Conservation (phyloP, 1,139 yeast genomes). For the Nakaseomyces kungkrabaensis region DNA sequence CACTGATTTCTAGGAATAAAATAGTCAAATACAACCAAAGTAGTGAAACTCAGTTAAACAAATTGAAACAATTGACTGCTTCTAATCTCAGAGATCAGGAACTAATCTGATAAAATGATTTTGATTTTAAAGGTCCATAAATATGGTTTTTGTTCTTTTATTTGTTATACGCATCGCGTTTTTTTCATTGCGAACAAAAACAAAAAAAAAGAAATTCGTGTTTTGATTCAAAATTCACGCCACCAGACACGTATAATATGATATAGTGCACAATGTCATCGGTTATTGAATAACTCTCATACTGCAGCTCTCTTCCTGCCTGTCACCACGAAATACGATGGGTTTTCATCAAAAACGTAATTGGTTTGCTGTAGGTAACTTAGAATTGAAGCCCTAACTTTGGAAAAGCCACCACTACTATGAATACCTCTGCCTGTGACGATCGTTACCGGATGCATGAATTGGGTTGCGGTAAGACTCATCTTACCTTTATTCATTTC, state of each 20-base stretch:
- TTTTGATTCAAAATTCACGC: neutral
- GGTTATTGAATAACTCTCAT: neutral
- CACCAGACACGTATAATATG: neutral
- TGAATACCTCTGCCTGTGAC: slow-evolving; percentile 60
- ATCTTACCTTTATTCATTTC: slow-evolving; percentile 33
- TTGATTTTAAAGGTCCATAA: too few relatives aligned
- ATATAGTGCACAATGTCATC: neutral
- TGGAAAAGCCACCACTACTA: slow-evolving; percentile 43
- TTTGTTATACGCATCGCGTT: too few relatives aligned
- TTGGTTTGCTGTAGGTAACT: slow-evolving; percentile 30
- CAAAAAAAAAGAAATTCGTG: neutral
- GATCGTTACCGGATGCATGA: slow-evolving; percentile 35
- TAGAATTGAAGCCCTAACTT: slow-evolving; percentile 35
- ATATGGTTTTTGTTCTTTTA: too few relatives aligned
- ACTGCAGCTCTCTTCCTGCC: slow-evolving; percentile 29
- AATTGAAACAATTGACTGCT: neutral
- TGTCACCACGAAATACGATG: slow-evolving; percentile 37
- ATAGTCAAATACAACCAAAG: too few relatives aligned
- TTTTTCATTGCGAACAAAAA: too few relatives aligned
- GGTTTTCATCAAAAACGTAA: slow-evolving; percentile 38
- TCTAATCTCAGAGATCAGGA: too few relatives aligned
- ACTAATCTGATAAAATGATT: too few relatives aligned
- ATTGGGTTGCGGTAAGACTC: slow-evolving; percentile 21
- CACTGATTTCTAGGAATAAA: too few relatives aligned
- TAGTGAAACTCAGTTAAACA: neutral